Percentiles rank a stretch among this genome's conserved stretches.
Evolutionary conservation across 192 early-diverging fungal genomes (phyloP).

Genomic region (Linnemannia schmuckeri): DNA sequence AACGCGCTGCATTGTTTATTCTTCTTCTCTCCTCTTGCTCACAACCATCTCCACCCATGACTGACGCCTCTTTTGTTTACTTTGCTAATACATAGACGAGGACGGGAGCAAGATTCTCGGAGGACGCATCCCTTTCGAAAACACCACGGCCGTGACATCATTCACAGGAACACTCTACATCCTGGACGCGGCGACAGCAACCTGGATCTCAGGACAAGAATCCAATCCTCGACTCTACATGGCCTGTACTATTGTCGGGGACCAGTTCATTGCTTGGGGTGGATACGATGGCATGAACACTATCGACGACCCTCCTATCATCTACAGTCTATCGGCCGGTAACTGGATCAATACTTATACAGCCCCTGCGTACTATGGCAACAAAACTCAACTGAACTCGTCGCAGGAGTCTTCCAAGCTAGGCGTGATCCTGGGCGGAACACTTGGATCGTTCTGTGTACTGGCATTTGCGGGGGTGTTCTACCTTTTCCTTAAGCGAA

Average conservation of each 20-base stretch:
- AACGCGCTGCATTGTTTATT: not conserved
- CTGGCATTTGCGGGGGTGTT: not conserved
- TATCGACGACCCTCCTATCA: constrained; percentile 11
- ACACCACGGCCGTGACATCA: not conserved
- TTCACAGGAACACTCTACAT: constrained; percentile 25
- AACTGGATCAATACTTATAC: constrained; percentile 24
- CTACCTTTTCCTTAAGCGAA: not conserved
- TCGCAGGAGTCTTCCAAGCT: not conserved
- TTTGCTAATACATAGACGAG: constrained; percentile 12
- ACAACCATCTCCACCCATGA: not conserved
- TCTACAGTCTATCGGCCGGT: constrained; percentile 20
- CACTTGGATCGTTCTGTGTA: constrained; percentile 6
- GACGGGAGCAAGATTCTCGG: constrained; percentile 33
- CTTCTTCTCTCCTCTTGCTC: not conserved
- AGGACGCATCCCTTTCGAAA: not conserved
- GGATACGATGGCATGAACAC: constrained; percentile 25
- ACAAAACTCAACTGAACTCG: not conserved
- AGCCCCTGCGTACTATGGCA: constrained; percentile 16
- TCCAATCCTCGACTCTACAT: constrained; percentile 20
- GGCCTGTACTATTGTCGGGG: constrained; percentile 28
- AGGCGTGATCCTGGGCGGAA: constrained; percentile 21
- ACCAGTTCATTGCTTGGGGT: constrained; percentile 43
- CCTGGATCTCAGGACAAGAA: constrained; percentile 1
- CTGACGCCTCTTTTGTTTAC: not conserved
- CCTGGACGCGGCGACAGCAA: constrained; percentile 12